Conservation (phyloP, 208 protist genomes). For the Zelonia costaricensis region DNA sequence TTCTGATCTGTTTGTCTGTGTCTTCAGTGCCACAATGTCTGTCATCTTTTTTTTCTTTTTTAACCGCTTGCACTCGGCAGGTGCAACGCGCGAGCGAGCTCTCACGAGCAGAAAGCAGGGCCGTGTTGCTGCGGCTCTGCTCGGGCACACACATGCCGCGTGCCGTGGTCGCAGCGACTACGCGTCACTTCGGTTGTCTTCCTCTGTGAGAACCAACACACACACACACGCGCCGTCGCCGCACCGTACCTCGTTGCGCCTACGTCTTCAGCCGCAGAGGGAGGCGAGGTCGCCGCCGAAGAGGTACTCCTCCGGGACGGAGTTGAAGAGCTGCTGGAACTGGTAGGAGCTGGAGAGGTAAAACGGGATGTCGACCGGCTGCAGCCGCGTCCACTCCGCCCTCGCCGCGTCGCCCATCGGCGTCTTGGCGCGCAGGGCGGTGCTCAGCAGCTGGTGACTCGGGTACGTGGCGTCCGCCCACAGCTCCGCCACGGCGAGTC, state of each 20-base stretch:
- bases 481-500: constrained; percentile 71
- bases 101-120: too few species aligned
- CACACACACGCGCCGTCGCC: neutral
- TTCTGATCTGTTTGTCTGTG: too few species aligned
- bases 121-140: too few species aligned
- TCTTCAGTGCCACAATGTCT: too few species aligned
- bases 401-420: constrained; percentile 91
- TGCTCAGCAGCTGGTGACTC: constrained; percentile 77
- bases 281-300: constrained; percentile 83
- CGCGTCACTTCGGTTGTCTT: too few species aligned
- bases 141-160: too few species aligned
- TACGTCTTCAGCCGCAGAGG: constrained; percentile 64
- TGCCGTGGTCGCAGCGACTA: too few species aligned
- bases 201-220: neutral
- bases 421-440: constrained; percentile 78
- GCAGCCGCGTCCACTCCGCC: constrained; percentile 87
- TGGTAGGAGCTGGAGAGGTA: constrained; percentile 83
- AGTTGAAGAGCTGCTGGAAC: constrained; percentile 81
- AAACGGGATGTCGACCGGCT: constrained; percentile 85
- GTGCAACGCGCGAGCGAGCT: too few species aligned
- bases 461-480: constrained; percentile 88
- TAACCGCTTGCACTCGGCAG: too few species aligned
- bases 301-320: constrained; percentile 57
- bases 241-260: too few species aligned
- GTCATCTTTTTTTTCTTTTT: too few species aligned